Base-by-base conservation (phyloP, 1,284 basidiomycete genomes). In the Pseudomicrostroma phylloplanum region DNA sequence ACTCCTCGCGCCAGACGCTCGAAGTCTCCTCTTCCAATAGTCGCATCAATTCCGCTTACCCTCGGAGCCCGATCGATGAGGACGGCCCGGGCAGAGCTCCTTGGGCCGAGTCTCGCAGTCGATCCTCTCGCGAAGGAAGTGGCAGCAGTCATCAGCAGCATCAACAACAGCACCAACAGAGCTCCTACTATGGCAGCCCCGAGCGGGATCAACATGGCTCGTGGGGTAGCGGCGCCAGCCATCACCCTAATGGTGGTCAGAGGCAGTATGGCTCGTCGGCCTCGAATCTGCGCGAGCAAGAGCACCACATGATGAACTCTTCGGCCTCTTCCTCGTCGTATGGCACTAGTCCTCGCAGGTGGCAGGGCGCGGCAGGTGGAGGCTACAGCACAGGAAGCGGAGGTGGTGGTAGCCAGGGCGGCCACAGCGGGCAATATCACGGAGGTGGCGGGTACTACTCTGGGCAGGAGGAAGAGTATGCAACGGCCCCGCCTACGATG, bases 1-100 rank as follows among this genome's bases (percentile, higher is more conserved):
- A 64, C 39, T 70, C 71, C 48, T 70, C 72, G 67, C 61, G 70
- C 0, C 68, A 71, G 59, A 65, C 72, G 3, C 30, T 36, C 40
- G 49, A 19, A 46, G 25, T 49, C n/a, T 56, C 13, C 42, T 56
- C 54, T 40, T 26, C 25, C 51, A n/a, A 13, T 3, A 17, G 40
- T n/a, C 39, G 59, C 19, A 42, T 13, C 56, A 36, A 36, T 17
- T 59, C 41, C 21, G 57, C 25, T 19, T 56, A 57, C 15, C 54
- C 59, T 17, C 59, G 59, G 15, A 60, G 59, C 23, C 59, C 59
- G 3, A n/a, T 60, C 25, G 43, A 48, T 39, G 53, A 42, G 4
- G 58, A 59, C 40, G 17, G 7, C 13, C 43, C 39, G 2, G 43
- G 25, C 57, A 46, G 40, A 25, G 23, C 23, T 25, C 23, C 40